Base-by-base conservation (phyloP, 2,329 filamentous ascomycete species). In the Fusarium foetens region DNA sequence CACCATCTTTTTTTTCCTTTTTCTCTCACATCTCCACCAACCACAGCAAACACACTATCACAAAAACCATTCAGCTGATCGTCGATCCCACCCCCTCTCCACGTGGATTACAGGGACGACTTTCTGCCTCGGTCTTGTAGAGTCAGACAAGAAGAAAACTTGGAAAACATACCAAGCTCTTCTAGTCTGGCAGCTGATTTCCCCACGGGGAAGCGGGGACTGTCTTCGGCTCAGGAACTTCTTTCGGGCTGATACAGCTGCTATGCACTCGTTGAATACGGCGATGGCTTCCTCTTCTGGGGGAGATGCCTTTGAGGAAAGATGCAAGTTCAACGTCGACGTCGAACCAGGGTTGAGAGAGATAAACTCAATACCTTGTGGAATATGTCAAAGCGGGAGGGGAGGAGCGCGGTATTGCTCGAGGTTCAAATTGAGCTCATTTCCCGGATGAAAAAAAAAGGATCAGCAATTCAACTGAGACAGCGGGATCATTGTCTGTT, bases 201-300 rank as follows among this genome's bases (percentile, higher is more conserved):
- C 70, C 55, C 74, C 70, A 60, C 64, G 60, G 70, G 68, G 69
- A 73, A 76, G 63, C 66, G 70, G 71, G 62, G 71, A n/a, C 23
- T 36, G 8, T 6, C 8, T 16, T 38, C 73, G 73, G 73, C 43
- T 21, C 16, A 55, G 60, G 36, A 19, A 45, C 64, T 72, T 54
- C 58, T 76, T 76, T 74, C 23, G 63, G 74, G 25, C 58, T 71
- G 43, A 43, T 43, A 52, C 39, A 29, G 35, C 46, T 43, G 63
- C 29, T 42, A 53, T 61, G 65, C 58, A 54, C 58, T 73, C 38
- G 27, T 46, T 57, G 35, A 48, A 41, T 46, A 25, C 74, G 74
- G 74, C 58, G 49, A 66, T 74, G 68, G 66, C 61, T 76, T 76
- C 74, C 74, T 35, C 38, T 74, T 76, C 73, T 35, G 35, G 75